Conservation (phyloP, 2,329 filamentous ascomycete genomes). For the Didymella pomorum region DNA sequence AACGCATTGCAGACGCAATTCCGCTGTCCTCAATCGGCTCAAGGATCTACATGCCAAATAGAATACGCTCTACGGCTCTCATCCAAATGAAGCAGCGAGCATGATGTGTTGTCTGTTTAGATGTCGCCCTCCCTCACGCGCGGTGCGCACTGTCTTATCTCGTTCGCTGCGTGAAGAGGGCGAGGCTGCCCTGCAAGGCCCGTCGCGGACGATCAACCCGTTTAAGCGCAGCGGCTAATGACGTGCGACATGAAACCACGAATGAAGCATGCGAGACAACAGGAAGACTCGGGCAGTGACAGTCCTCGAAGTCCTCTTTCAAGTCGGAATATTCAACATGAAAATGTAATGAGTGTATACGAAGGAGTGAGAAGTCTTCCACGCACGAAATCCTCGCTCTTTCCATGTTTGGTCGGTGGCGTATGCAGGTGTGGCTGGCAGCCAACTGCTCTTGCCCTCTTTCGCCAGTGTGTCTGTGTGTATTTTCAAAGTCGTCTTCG, state of each 20-base stretch:
- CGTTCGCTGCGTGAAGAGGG: conserved; percentile 18
- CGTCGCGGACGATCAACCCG: conserved; percentile 28
- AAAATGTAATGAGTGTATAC: not conserved
- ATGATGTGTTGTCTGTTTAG: too few species aligned
- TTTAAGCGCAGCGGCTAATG: conserved; percentile 32
- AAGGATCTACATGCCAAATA: not conserved
- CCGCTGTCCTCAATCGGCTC: not conserved
- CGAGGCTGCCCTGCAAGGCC: conserved; percentile 13
- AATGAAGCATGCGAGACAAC: conserved; percentile 28
- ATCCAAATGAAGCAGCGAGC: not conserved
- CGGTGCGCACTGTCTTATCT: conserved; percentile 1
- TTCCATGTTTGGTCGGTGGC: conserved; percentile 30
- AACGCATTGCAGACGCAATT: not conserved
- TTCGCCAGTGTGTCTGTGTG: not conserved
- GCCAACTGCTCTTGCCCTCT: conserved; percentile 6
- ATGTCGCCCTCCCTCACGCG: not conserved
- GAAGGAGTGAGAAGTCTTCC: conserved; percentile 12
- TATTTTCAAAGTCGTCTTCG: not conserved
- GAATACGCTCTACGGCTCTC: not conserved
- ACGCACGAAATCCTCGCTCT: conserved; percentile 20
- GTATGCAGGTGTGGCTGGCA: conserved; percentile 18
- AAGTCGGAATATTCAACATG: not conserved
- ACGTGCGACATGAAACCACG: conserved; percentile 36
- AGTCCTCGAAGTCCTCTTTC: not conserved
- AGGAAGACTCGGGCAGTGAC: conserved; percentile 10